These are phyloP conservation scores for Hanseniaspora lachancei DNA, from an alignment of 805 yeast species.

Conservation along the genomic window DNA sequence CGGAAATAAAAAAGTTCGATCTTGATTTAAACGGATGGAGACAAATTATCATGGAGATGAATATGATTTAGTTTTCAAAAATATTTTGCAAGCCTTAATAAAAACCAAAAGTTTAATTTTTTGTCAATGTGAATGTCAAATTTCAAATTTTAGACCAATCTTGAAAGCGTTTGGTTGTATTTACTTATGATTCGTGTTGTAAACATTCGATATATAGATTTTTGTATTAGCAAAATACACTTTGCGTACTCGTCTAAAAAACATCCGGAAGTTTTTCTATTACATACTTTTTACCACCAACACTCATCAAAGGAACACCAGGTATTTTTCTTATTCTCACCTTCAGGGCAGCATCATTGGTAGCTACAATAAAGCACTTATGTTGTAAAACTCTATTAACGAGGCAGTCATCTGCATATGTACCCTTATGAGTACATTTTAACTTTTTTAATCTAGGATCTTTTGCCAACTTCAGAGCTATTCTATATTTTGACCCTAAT, in stretches of 20 bases:
- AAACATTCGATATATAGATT: too few relatives aligned
- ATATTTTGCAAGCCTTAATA: too few relatives aligned
- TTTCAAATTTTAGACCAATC: too few relatives aligned
- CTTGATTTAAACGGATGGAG: not conserved
- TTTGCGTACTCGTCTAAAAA: slow-evolving; percentile 30
- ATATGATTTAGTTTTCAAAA: too few relatives aligned
- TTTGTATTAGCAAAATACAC: not conserved
- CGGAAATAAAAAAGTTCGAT: not conserved
- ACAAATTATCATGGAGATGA: too few relatives aligned
- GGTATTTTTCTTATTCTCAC: slow-evolving; percentile 91
- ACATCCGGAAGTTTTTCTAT: slow-evolving; percentile 92
- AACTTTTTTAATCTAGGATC: slow-evolving; percentile 84
- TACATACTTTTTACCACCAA: slow-evolving; percentile 83
- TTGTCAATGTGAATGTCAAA: too few relatives aligned
- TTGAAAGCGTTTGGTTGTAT: too few relatives aligned
- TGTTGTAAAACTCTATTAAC: slow-evolving; percentile 90
- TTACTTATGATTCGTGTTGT: too few relatives aligned
- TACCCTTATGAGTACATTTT: slow-evolving; percentile 85
- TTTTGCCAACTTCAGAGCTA: slow-evolving; percentile 81
- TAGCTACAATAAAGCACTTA: slow-evolving; percentile 93
- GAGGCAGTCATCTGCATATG: slow-evolving; percentile 95
- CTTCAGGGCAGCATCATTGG: slow-evolving; percentile 93
- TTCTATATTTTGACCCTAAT: slow-evolving; percentile 85
- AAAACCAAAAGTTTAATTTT: too few relatives aligned
- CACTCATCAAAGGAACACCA: slow-evolving; percentile 94